Conservation (phyloP, 306 rosid genomes). For the Acacia acuminata region DNA sequence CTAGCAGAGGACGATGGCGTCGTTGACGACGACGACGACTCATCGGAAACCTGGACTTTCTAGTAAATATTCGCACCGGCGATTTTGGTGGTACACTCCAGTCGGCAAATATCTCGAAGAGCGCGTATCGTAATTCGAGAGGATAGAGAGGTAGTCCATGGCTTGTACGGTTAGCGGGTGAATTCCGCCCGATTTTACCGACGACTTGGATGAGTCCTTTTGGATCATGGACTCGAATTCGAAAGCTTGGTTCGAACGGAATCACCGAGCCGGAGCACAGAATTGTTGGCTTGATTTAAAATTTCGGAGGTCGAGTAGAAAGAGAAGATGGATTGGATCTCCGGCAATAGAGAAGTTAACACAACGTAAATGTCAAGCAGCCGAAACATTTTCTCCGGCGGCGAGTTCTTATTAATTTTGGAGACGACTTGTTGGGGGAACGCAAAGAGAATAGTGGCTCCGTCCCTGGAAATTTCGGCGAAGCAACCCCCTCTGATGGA, state of each 20-base stretch:
- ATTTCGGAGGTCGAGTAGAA: conserved; percentile 45
- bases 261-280: conserved; percentile 42
- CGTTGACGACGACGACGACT: conserved; percentile 5
- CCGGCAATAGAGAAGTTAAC: conserved; percentile 44
- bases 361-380: conserved; percentile 62
- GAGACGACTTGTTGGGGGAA: conserved; percentile 58
- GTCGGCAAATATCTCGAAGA: conserved; percentile 55
- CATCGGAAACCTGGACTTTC: conserved; percentile 36
- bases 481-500: conserved; percentile 62
- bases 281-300: conserved; percentile 44
- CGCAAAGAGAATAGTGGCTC: conserved; percentile 56
- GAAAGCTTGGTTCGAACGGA: conserved; percentile 38
- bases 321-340: conserved; percentile 64
- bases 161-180: conserved; percentile 48
- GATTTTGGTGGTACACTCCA: conserved; percentile 38
- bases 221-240: conserved; percentile 55
- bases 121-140: conserved; percentile 57
- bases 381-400: conserved; percentile 59
- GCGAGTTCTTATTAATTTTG: conserved; percentile 47
- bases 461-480: conserved; percentile 59
- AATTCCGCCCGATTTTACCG: conserved; percentile 40
- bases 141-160: conserved; percentile 52
- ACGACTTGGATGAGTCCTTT: conserved; percentile 47
- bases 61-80: conserved; percentile 37
- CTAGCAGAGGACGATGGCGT: conserved; percentile 31